A percentile compares a stretch with the other conserved stretches of the same genome.
Conservation (phyloP, 176 grass and related monocot species). For the Bromus sterilis region DNA sequence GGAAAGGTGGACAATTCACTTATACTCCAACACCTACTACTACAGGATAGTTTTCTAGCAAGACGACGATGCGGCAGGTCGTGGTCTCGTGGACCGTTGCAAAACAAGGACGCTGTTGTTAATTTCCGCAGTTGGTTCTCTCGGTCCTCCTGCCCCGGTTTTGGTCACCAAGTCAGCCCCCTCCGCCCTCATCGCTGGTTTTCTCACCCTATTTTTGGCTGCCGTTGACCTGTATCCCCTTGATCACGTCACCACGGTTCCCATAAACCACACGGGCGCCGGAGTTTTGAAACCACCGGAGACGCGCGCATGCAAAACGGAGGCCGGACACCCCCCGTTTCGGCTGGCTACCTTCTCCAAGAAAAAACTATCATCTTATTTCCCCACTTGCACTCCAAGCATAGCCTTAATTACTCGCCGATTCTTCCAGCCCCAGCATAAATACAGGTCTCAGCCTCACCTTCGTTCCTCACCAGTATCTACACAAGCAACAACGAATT, state of each 20-base stretch:
- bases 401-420: neutral
- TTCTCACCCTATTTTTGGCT: neutral
- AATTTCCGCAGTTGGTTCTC: neutral
- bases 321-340: neutral
- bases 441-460: neutral
- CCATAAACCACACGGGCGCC: neutral
- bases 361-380: neutral
- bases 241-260: neutral
- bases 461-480: slow-evolving; percentile 7
- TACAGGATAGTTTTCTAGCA: no score
- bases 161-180: neutral
- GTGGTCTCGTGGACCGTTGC: neutral
- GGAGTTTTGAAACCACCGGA: neutral
- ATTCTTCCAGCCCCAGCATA: neutral
- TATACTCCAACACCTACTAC: no score
- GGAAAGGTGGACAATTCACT: no score
- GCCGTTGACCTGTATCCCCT: neutral
- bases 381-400: neutral
- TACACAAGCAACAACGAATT: neutral
- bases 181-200: neutral
- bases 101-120: neutral
- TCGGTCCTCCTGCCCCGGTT: neutral
- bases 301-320: neutral
- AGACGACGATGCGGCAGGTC: no score
- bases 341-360: neutral